Evolutionary conservation across 192 early-diverging fungal species (phyloP).

Genomic region (Entomortierella beljakovae): DNA sequence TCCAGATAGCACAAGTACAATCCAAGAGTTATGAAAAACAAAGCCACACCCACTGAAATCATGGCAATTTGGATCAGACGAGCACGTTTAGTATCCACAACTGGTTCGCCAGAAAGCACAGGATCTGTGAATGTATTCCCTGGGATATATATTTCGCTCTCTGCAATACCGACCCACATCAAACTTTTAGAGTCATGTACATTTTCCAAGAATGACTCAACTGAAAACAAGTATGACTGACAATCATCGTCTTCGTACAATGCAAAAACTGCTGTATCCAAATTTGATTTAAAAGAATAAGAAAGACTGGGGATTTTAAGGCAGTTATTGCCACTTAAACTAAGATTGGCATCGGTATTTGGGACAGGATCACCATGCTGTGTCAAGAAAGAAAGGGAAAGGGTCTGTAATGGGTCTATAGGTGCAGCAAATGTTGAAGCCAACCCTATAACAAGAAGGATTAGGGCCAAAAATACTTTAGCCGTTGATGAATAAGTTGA

Average conservation of each 20-base stretch:
- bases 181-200: conserved; percentile 18
- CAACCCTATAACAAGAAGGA: neutral
- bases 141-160: neutral
- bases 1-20: conserved; percentile 17
- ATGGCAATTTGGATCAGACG: conserved; percentile 9
- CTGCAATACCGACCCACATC: conserved; percentile 8
- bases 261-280: conserved; percentile 19
- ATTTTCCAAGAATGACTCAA: conserved; percentile 2
- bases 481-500: neutral
- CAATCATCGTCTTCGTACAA: conserved; percentile 29
- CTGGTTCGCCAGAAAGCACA: neutral
- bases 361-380: neutral
- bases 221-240: conserved; percentile 33
- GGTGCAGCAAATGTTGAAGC: conserved; percentile 2
- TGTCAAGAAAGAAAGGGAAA: conserved; percentile 18
- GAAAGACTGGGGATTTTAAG: conserved; percentile 5
- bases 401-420: neutral
- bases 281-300: conserved; percentile 8
- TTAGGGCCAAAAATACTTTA: neutral
- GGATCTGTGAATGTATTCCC: conserved; percentile 19
- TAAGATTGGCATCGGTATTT: neutral
- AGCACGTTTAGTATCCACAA: neutral
- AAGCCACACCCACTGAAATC: neutral
- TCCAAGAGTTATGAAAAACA: conserved; percentile 9
- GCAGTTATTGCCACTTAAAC: conserved; percentile 4